phyloP scores from a whole-genome alignment of 495 filamentous ascomycete genomes.

The Chaetomium cochliodes region DNA sequence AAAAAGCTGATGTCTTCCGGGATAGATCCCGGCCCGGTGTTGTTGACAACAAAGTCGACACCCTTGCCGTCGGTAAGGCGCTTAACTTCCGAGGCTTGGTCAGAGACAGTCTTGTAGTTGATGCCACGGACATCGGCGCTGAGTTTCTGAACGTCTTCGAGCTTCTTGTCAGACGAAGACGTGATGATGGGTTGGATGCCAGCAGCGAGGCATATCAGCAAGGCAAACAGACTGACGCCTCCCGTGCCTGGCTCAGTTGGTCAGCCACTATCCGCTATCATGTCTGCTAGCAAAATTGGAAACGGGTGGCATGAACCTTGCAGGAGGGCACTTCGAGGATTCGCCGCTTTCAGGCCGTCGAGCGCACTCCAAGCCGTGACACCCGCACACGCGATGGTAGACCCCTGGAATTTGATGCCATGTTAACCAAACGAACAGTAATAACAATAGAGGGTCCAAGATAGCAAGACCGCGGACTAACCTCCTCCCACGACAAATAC shows the following conservation, averaged over 20 bases:
- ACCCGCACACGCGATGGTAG: constrained; percentile 25
- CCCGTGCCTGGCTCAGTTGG: constrained; percentile 21
- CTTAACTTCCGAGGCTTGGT: constrained; percentile 24
- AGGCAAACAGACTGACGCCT: constrained; percentile 21
- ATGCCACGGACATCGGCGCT: constrained; percentile 18
- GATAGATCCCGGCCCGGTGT: constrained; percentile 22
- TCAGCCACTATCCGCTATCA: not conserved
- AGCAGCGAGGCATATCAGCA: constrained; percentile 27
- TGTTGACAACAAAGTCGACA: constrained; percentile 30
- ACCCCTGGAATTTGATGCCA: constrained; percentile 28
- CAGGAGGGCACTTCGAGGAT: constrained; percentile 15
- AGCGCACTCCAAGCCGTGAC: constrained; percentile 27
- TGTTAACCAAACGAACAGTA: not conserved
- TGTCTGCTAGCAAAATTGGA: not conserved
- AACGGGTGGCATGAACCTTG: constrained; percentile 21
- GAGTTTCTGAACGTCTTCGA: constrained; percentile 20
- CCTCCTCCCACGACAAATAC: constrained; percentile 36
- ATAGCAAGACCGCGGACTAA: too few species aligned
- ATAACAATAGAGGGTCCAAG: not conserved
- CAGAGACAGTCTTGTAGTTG: constrained; percentile 28
- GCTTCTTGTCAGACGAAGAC: constrained; percentile 33
- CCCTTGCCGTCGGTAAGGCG: constrained; percentile 35
- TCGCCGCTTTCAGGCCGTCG: constrained; percentile 12
- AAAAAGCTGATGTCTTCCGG: constrained; percentile 16
- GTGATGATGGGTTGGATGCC: constrained; percentile 33